Percentiles rank a stretch among this genome's conserved stretches.
Evolutionary conservation across 805 yeast species (phyloP).

Genomic region (Wickerhamiella parazyma): DNA sequence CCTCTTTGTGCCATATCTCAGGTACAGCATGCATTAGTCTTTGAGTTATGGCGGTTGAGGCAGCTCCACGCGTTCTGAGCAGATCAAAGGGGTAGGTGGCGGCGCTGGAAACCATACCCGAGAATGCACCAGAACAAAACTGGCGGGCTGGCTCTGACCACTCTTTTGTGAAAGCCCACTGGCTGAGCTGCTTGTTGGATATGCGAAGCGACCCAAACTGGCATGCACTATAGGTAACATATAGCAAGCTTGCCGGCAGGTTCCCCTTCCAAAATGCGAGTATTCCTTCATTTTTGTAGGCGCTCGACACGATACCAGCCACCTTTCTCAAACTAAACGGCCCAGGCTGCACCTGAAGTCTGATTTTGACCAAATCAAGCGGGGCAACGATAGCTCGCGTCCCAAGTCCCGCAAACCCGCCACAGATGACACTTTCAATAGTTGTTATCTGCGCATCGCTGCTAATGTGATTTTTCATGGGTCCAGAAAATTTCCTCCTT

Average conservation of each 20-base stretch:
- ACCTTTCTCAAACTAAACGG: conserved; percentile 5
- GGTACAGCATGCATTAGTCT: conserved; percentile 22
- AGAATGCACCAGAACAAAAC: conserved; percentile 52
- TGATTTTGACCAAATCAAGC: conserved; percentile 61
- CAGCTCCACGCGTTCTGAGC: conserved; percentile 75
- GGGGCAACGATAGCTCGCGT: conserved; percentile 62
- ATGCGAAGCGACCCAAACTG: conserved; percentile 67
- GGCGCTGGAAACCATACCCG: conserved; percentile 64
- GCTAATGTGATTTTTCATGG: conserved; percentile 15
- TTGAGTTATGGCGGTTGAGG: conserved; percentile 30
- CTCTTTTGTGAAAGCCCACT: conserved; percentile 15
- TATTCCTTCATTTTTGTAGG: conserved; percentile 52
- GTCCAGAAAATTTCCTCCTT: background rate
- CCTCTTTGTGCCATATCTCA: conserved; percentile 30
- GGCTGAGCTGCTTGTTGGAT: conserved; percentile 34
- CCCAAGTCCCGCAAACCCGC: conserved; percentile 53
- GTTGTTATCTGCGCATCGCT: conserved; percentile 40
- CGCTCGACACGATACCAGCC: conserved; percentile 27
- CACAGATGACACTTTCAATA: conserved; percentile 47
- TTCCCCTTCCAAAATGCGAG: conserved; percentile 91
- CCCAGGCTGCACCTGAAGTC: conserved; percentile 46
- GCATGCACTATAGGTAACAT: conserved; percentile 67
- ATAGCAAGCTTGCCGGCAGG: conserved; percentile 79
- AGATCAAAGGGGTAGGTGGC: conserved; percentile 82
- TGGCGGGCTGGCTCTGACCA: conserved; percentile 33